Evolutionary conservation across 345 rosid genomes (phyloP).

Genomic region (Pistacia atlantica): DNA sequence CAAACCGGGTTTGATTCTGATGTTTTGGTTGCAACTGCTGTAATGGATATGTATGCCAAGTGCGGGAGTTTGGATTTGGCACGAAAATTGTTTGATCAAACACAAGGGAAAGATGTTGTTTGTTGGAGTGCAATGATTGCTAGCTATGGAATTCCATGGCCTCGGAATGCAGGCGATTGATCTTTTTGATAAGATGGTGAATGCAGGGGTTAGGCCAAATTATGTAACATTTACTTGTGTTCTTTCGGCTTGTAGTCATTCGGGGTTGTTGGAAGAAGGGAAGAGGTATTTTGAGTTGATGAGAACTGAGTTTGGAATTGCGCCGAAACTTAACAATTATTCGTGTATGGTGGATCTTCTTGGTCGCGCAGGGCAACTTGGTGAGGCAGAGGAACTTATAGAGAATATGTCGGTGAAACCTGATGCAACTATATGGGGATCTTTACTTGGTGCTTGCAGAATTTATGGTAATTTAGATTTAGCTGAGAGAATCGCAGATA

Average conservation of each 20-base stretch:
- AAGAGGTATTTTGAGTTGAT: slow-evolving; percentile 8
- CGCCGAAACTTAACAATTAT: neutral
- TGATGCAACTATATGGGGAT: slow-evolving; percentile 14
- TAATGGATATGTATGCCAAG: slow-evolving; percentile 5
- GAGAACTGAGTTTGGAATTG: neutral
- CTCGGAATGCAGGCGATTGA: neutral
- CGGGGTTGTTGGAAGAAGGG: slow-evolving; percentile 4
- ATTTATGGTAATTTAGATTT: slow-evolving; percentile 12
- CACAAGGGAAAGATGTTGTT: slow-evolving; percentile 2
- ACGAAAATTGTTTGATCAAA: slow-evolving; percentile 10
- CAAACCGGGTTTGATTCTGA: slow-evolving; percentile 10
- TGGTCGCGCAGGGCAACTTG: slow-evolving; percentile 3
- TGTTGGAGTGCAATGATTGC: slow-evolving; percentile 15
- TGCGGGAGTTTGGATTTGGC: slow-evolving; percentile 15
- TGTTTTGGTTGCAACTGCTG: slow-evolving; percentile 13
- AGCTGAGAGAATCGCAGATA: slow-evolving; percentile 10
- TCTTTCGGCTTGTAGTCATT: slow-evolving; percentile 11
- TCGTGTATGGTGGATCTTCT: slow-evolving; percentile 8
- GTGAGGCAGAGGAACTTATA: slow-evolving; percentile 7
- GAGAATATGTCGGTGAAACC: slow-evolving; percentile 4
- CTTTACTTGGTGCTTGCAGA: slow-evolving; percentile 11
- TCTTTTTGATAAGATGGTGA: slow-evolving; percentile 7
- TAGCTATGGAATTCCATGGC: slow-evolving; percentile 1
- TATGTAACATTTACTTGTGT: slow-evolving; percentile 11
- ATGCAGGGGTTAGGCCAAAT: neutral